Evolutionary conservation across 805 yeast genomes (phyloP).

Genomic region (Teunomyces panamensis): DNA sequence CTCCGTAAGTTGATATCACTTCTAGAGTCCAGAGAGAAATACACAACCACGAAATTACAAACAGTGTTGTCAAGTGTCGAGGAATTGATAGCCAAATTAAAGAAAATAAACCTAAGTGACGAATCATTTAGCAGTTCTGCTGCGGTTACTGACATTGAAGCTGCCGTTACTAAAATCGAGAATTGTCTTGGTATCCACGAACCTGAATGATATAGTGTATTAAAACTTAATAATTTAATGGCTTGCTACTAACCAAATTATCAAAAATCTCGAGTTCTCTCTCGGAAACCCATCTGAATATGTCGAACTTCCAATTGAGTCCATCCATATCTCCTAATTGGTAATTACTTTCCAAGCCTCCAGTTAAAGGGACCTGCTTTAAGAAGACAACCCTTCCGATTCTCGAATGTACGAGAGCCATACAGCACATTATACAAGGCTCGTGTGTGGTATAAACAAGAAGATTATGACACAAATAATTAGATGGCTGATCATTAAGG

Average conservation of each 20-base stretch:
- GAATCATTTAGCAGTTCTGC: neutral
- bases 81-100: neutral
- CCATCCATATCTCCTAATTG: conserved; percentile 72
- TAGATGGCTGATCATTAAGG: conserved; percentile 11
- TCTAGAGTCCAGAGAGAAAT: neutral
- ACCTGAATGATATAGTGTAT: neutral
- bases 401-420: conserved; percentile 94
- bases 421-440: conserved; percentile 94
- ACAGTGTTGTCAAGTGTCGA: neutral
- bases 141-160: neutral
- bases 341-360: conserved; percentile 62
- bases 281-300: conserved; percentile 64
- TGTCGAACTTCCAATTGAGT: conserved; percentile 85
- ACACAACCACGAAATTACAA: neutral
- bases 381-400: conserved; percentile 66
- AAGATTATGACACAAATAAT: conserved; percentile 71
- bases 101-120: neutral
- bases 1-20: conserved; percentile 22
- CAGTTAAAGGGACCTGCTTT: conserved; percentile 34
- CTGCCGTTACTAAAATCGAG: neutral
- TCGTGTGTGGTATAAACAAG: conserved; percentile 90
- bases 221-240: neutral
- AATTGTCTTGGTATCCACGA: neutral
- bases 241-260: neutral
- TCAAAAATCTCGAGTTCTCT: neutral